Base-by-base conservation (phyloP, 345 rosid genomes). In the Anastatica hierochuntica region DNA sequence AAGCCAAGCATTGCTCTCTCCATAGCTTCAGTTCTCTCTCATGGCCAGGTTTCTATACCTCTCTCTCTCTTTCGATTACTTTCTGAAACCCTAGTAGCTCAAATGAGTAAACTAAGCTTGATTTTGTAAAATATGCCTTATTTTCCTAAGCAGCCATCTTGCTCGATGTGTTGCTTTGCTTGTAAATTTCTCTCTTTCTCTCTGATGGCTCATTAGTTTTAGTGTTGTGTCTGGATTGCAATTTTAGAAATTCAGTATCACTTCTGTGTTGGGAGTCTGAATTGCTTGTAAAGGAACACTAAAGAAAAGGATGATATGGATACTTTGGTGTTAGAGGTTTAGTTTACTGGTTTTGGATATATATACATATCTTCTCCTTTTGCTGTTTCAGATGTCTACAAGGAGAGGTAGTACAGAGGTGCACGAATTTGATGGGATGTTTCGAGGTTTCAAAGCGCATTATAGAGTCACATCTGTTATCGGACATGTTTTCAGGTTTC, bases 1-100 rank as follows among this genome's bases (percentile, higher is more conserved):
- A 90, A 90, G 83, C 98, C 96, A 15, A 86, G 96, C 77, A 87
- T 90, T 39, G 98, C 98, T 11, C 73, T 68, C 73, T 87, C 92
- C 46, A 76, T 90, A 13, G 98, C 98, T 60, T 74, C 95, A 24
- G 82, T 71, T 10, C 87, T 86, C 69, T 84, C 95, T 12, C 77
- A 55, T 42, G 92, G 90, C 62, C 72, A 82, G 63, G 96, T 84
- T 63, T 8, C 11, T 37, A 6, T 27, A 16, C 36, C 47, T 53
- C 38, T 51, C 17, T 59, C 7, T 63, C 42, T 8, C 7, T 49
- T 27, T 48, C 14, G 15, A 7, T 53, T 34, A 6, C 10, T 31
- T 29, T 29, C 8, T 7, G 8, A 31, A 31, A 31, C 36, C 36
- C 36, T 31, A 31, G 5, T 31, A 31, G 24, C 31, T 27, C 7